Evolutionary conservation across 1,139 yeast species (phyloP).

Genomic region (Kodamaea sp.): DNA sequence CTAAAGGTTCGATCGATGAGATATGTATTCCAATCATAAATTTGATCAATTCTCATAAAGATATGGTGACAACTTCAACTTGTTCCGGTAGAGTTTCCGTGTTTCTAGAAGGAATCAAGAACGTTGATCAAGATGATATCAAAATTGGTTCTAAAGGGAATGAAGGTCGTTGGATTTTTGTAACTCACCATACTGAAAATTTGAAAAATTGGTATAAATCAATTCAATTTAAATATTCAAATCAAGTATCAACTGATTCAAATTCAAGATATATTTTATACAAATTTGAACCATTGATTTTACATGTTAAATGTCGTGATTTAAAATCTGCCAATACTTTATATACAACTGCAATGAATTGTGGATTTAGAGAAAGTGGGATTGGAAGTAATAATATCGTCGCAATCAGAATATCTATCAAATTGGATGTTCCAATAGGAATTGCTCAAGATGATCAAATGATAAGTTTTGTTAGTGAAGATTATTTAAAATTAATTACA

Average conservation of each 20-base stretch:
- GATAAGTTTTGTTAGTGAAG: slow-evolving; percentile 43
- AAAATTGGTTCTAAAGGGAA: slow-evolving; percentile 82
- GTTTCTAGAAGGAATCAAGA: slow-evolving; percentile 62
- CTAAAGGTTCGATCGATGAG: slow-evolving; percentile 79
- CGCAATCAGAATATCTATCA: slow-evolving; percentile 69
- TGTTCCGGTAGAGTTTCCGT: slow-evolving; percentile 87
- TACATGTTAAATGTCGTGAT: slow-evolving; percentile 77
- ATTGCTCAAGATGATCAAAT: slow-evolving; percentile 33
- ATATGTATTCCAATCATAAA: slow-evolving; percentile 68
- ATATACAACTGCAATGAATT: slow-evolving; percentile 69
- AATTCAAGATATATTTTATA: slow-evolving; percentile 56
- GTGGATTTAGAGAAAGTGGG: slow-evolving; percentile 87
- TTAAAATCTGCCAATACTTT: slow-evolving; percentile 54
- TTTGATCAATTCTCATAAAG: slow-evolving; percentile 55
- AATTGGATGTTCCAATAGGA: slow-evolving; percentile 73
- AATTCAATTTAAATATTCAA: slow-evolving; percentile 23
- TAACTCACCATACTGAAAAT: slow-evolving; percentile 58
- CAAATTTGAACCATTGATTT: slow-evolving; percentile 80
- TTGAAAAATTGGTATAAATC: slow-evolving; percentile 51
- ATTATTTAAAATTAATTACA: slow-evolving; percentile 49
- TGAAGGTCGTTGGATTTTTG: slow-evolving; percentile 83
- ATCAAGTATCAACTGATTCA: slow-evolving; percentile 9
- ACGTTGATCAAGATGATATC: slow-evolving; percentile 16
- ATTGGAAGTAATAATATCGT: slow-evolving; percentile 78
- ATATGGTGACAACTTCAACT: slow-evolving; percentile 82